Evolutionary conservation across 495 filamentous ascomycete species (phyloP), one percentile per base, ranked within the genome.

Genomic region (Echria macrotheca): DNA sequence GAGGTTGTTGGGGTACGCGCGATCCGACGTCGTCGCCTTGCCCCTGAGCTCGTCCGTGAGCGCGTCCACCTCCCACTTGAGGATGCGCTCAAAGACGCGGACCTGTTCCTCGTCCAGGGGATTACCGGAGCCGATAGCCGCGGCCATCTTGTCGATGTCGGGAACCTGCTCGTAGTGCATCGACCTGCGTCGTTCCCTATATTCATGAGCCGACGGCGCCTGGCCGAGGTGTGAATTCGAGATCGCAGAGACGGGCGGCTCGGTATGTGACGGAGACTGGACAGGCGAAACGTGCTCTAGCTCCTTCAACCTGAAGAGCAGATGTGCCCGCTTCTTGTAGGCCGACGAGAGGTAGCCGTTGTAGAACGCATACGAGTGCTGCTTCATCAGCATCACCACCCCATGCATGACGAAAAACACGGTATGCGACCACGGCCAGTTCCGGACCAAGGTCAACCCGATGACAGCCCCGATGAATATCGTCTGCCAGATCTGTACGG

Each of bases 361-460:
- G 60, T 86, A 89, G 49, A 84, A 85, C 2, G 80, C 76, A 59
- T 85, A 88, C 41, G 79, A 84, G 58, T 89, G 85, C 59, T 84
- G 82, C 65, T 89, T 89, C 85, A 89, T 89, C 38, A 87, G 51
- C 75, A 88, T 81, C 1, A 82, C 78, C 15, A 87, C 55, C 12
- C 75, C 77, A 56, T 89, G 85, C 37, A 89, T 68, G 3, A 86
- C 81, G 24, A 86, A 83, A 62, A 85, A 89, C 21, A 87, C 66
- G 19, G 71, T 73, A 29, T 69, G 84, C 23, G 86, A 84, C 85
- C 85, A 89, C 15, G 83, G 80, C 85, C 85, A 89, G 36, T 86
- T 79, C 3, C 82, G 69, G 56, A 79, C 71, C 44, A 80, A 69
- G 0, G 83, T 79, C 65, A 82, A 79, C 33, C 74, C 72, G 26